Percentiles rank a stretch among this genome's conserved stretches.
Conservation (phyloP, 2,329 filamentous ascomycete species). For the Claviceps citrina region DNA sequence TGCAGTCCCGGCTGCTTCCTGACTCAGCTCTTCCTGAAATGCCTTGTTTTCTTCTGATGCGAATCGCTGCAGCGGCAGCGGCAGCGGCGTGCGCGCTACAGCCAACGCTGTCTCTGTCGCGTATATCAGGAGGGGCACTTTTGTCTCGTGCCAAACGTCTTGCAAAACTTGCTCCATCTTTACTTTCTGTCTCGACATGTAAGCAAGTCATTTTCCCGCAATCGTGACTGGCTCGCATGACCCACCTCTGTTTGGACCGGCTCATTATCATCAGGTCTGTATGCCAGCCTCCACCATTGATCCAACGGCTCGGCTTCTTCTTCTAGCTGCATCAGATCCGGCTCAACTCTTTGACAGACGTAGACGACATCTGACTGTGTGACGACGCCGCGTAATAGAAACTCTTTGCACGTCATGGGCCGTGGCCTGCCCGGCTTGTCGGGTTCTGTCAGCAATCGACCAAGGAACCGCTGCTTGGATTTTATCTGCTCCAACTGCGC, state of each 20-base stretch:
- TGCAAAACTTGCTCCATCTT: constrained; percentile 28
- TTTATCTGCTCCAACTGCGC: constrained; percentile 17
- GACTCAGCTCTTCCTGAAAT: constrained; percentile 34
- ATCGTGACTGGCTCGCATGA: background rate
- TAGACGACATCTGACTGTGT: constrained; percentile 32
- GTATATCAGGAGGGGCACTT: constrained; percentile 34
- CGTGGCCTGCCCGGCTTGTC: constrained; percentile 20
- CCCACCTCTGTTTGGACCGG: constrained; percentile 36
- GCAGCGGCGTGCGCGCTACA: constrained; percentile 19
- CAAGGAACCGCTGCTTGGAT: constrained; percentile 23
- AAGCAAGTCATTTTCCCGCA: background rate
- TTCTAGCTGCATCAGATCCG: constrained; percentile 27
- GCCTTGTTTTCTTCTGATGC: constrained; percentile 34
- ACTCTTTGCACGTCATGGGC: constrained; percentile 29
- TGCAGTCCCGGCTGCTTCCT: constrained; percentile 16
- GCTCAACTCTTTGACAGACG: constrained; percentile 29
- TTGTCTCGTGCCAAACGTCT: constrained; percentile 32
- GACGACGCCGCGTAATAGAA: constrained; percentile 36
- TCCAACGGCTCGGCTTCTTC: constrained; percentile 20
- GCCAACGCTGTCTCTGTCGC: constrained; percentile 35
- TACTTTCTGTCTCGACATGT: constrained; percentile 28
- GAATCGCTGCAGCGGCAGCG: constrained; percentile 28
- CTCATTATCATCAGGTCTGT: constrained; percentile 21
- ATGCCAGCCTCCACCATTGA: constrained; percentile 42
- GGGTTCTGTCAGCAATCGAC: constrained; percentile 24